Evolutionary conservation across 805 yeast species (phyloP).

Genomic region (Ogataea thermomethanolica): DNA sequence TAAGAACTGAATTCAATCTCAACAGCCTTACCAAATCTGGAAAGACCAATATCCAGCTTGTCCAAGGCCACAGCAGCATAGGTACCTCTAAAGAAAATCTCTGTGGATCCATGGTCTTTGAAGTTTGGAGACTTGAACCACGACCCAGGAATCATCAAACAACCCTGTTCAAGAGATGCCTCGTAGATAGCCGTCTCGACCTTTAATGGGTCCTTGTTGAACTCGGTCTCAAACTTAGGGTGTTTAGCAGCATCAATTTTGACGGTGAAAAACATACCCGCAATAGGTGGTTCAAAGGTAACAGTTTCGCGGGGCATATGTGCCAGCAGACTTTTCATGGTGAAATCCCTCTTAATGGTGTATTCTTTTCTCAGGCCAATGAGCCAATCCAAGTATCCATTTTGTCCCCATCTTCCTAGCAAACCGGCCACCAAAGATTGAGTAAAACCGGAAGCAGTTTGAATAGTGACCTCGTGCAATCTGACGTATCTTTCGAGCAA

Average conservation of each 20-base stretch:
- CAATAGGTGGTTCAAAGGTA: constrained; percentile 58
- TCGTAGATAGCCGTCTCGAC: constrained; percentile 66
- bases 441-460: constrained; percentile 78
- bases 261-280: constrained; percentile 85
- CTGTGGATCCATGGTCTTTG: constrained; percentile 41
- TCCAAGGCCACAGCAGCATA: constrained; percentile 82
- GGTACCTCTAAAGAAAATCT: constrained; percentile 79
- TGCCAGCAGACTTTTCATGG: constrained; percentile 69
- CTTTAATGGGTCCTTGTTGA: constrained; percentile 52
- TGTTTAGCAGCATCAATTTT: constrained; percentile 73
- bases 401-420: constrained; percentile 85
- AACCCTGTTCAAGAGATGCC: constrained; percentile 54
- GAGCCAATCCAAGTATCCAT: constrained; percentile 86
- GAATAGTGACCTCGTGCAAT: constrained; percentile 77
- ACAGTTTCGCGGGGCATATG: constrained; percentile 48
- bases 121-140: constrained; percentile 67
- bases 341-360: constrained; percentile 82
- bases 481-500: constrained; percentile 65
- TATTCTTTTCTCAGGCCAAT: constrained; percentile 77
- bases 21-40: constrained; percentile 65
- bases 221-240: constrained; percentile 64
- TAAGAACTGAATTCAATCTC: constrained; percentile 48
- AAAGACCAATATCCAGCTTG: constrained; percentile 54
- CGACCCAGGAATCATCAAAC: constrained; percentile 76
- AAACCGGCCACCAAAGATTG: constrained; percentile 67